Evolutionary conservation across 108 stramenopile genomes (phyloP).

Genomic region (Cyclotella choctawhatcheeana): DNA sequence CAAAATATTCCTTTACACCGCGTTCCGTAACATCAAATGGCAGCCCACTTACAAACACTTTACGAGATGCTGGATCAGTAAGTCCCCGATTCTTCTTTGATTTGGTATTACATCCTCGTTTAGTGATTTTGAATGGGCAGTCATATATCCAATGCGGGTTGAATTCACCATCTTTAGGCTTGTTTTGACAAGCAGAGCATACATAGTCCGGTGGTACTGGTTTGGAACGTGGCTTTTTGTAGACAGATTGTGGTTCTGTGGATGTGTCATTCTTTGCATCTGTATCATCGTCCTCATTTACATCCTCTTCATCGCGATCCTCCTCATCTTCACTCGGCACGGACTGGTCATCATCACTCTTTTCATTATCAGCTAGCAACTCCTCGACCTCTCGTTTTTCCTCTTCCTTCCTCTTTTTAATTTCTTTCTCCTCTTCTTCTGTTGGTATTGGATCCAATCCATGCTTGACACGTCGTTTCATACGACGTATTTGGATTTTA

Average conservation of each 20-base stretch:
- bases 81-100: constrained; percentile 68
- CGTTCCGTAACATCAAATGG: constrained; percentile 76
- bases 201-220: constrained; percentile 82
- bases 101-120: constrained; percentile 71
- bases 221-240: constrained; percentile 78
- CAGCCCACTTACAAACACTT: constrained; percentile 87
- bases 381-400: constrained; percentile 51
- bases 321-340: constrained; percentile 24
- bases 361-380: constrained; percentile 39
- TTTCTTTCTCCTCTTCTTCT: constrained; percentile 73
- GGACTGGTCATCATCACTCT: constrained; percentile 25
- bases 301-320: constrained; percentile 11
- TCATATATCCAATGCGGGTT: constrained; percentile 89
- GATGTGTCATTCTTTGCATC: constrained; percentile 28
- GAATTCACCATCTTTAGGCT: constrained; percentile 28
- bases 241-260: constrained; percentile 32
- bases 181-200: constrained; percentile 86
- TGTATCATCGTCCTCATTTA: constrained; percentile 33
- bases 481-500: constrained; percentile 84
- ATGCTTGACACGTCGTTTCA: constrained; percentile 83
- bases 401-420: constrained; percentile 62
- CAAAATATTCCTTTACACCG: constrained; percentile 52
- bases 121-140: constrained; percentile 78
- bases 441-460: constrained; percentile 79
- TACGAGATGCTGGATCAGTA: constrained; percentile 69